Base-by-base conservation (phyloP, 257 asterid species). In the Leptodermis oblonga region DNA sequence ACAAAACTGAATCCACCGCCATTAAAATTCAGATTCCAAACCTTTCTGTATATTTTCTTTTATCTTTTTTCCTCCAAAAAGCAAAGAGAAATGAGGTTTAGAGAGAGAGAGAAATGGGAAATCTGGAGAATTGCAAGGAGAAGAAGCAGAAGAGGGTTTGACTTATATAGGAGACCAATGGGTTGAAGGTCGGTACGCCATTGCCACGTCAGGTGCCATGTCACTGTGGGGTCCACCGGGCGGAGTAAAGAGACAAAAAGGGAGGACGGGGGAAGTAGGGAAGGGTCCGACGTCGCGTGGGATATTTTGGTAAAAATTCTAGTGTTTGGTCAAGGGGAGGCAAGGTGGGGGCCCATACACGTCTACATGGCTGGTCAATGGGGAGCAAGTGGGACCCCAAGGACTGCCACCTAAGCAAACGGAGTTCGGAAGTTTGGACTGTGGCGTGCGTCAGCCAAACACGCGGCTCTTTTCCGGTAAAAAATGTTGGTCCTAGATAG, bases 1-100 rank as follows among this genome's bases (percentile, higher is more conserved):
- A 78, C 7, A 90, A 26, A 25, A 87, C 82, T 20, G 96, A 90
- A 71, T 90, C 98, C 54, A 90, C 97, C 5, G 96, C 97, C 98
- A 92, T 90, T 66, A 63, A 20, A 63, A 61, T 65, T 31, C 70
- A 53, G 41, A 4, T 45, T 33, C 25, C 3, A 45, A 45, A 7
- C 20, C 1, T 20, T 33, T 10, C 20, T 45, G n/a, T 2, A 3
- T 18, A 10, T 65, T 30, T 45, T 31, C 34, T 30, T 8, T 17
- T 26, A 1, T 15, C 9, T 15, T 34, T 59, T 17, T 17, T 12
- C 1, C 9, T 9, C 13, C 15, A 22, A 1, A 7, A 8, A 42
- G 69, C 18, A 20, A 17, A 42, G 15, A 42, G 36, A 26, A 48
- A 13, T 41, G 62, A 64, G 34, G 39, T 34, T 34, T 2, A 39